Percentiles rank a stretch among this genome's conserved stretches.
These are phyloP conservation scores for Xylaria sp. DNA, from an alignment of 2,329 filamentous ascomycete genomes.

Conservation along the genomic window DNA sequence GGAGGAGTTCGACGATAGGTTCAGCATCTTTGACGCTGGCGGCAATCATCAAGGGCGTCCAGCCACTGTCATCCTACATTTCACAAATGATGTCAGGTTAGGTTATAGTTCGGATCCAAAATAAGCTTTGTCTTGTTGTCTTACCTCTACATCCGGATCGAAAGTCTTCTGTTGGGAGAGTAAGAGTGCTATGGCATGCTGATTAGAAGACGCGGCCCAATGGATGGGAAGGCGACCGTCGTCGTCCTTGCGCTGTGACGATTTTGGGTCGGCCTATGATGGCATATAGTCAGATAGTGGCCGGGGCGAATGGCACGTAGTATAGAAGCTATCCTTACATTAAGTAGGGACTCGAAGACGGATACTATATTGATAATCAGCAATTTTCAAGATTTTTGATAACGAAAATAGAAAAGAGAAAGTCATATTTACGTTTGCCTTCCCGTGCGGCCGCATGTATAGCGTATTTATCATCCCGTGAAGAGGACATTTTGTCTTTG, in stretches of 20 bases:
- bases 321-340: slow-evolving; percentile 58
- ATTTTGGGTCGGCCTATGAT: slow-evolving; percentile 78
- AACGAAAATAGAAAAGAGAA: neutral
- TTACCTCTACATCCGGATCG: slow-evolving; percentile 83
- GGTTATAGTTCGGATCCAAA: slow-evolving; percentile 1
- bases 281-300: slow-evolving; percentile 25
- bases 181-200: slow-evolving; percentile 76
- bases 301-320: neutral
- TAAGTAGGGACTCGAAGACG: slow-evolving; percentile 79
- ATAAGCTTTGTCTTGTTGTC: neutral
- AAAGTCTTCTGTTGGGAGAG: slow-evolving; percentile 78
- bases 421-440: slow-evolving; percentile 73
- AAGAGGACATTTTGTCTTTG: slow-evolving; percentile 40
- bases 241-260: slow-evolving; percentile 78
- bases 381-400: slow-evolving; percentile 1
- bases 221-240: slow-evolving; percentile 92
- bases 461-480: slow-evolving; percentile 72
- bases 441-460: slow-evolving; percentile 90
- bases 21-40: slow-evolving; percentile 79
- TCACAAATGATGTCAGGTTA: slow-evolving; percentile 14
- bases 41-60: slow-evolving; percentile 88
- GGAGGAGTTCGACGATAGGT: slow-evolving; percentile 72
- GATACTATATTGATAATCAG: slow-evolving; percentile 60
- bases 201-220: slow-evolving; percentile 91
- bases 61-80: slow-evolving; percentile 76